Evolutionary conservation across 2,329 filamentous ascomycete genomes (phyloP), one percentile per base, ranked within the genome.

Genomic region (Aureobasidium sp.): DNA sequence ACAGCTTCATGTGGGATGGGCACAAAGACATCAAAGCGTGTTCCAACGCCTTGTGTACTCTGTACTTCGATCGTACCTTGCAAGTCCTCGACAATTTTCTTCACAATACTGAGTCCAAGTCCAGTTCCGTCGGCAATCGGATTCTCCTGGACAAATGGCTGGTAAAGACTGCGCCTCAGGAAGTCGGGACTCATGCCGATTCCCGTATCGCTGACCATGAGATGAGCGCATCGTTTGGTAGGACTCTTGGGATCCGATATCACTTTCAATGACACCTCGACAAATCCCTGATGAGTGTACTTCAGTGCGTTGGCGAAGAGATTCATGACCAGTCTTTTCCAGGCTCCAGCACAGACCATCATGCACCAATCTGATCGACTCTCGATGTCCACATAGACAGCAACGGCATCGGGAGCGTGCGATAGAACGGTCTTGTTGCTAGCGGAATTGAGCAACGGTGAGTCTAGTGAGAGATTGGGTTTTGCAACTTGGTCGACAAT

Each of bases 271-370:
- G 47, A 31, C 0, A 76, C 62, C 5, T 67, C 64, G 47, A 78
- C 73, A 33, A 67, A 71, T 0, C 76, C 75, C 9, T 67, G 61
- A 0, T 66, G 53, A 0, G 74, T 78, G 61, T 78, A 78, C 61
- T 79, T 79, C 15, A 79, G 65, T 1, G 76, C 70, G 65, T 79
- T 79, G 2, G 77, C 76, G 17, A 77, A 73, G 1, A 63, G 57
- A 60, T 79, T 79, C 70, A 77, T 78, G 27, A 78, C 64, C 6
- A 79, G 69, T 8, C 77, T 69, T 6, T 74, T 71, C 68, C 76
- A 75, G 1, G 75, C 62, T 5, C 62, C 62, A 27, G 47, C 57
- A 15, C 11, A 31, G 8, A 60, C 23, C 37, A 33, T 45, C 37
- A 45, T 53, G 29, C 46, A 53, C 57, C 57, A 60, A 11, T 51